Conservation (phyloP, 306 rosid genomes). For the Leucaena leucocephala region DNA sequence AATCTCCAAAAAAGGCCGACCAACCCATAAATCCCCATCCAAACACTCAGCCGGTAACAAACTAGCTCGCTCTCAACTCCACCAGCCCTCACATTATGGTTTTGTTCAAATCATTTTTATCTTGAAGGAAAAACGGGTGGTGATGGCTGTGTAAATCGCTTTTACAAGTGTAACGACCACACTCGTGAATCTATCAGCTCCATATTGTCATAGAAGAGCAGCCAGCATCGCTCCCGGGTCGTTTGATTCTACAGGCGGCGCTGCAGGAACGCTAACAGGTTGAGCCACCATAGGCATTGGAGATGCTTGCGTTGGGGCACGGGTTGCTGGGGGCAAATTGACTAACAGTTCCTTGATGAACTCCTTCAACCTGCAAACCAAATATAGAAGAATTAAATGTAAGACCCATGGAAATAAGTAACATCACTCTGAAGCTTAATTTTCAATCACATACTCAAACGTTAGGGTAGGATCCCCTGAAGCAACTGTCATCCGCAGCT, state of each 20-base stretch:
- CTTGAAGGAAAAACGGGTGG: slow-evolving; percentile 43
- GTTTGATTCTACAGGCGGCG: slow-evolving; percentile 41
- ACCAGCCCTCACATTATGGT: slow-evolving; percentile 79
- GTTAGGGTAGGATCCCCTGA: slow-evolving; percentile 94
- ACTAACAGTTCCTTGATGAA: slow-evolving; percentile 89
- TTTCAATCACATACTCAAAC: slow-evolving; percentile 67
- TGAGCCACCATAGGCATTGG: slow-evolving; percentile 60
- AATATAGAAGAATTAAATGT: slow-evolving; percentile 32
- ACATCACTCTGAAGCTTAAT: background rate
- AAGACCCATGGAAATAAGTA: slow-evolving; percentile 4
- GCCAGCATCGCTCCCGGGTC: slow-evolving; percentile 99
- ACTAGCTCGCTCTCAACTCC: slow-evolving; percentile 60
- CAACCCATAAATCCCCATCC: slow-evolving; percentile 64
- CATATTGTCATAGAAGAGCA: slow-evolving; percentile 70
- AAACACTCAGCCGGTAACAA: slow-evolving; percentile 55
- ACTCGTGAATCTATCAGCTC: slow-evolving; percentile 36
- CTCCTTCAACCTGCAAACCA: slow-evolving; percentile 83
- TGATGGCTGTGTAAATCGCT: slow-evolving; percentile 68
- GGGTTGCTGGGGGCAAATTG: slow-evolving; percentile 55
- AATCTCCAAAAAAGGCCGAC: slow-evolving; percentile 66
- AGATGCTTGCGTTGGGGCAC: slow-evolving; percentile 47
- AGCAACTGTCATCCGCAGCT: slow-evolving; percentile 95
- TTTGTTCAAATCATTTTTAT: slow-evolving; percentile 41
- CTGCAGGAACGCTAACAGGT: slow-evolving; percentile 45
- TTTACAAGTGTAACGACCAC: slow-evolving; percentile 61